These are phyloP conservation scores for Erodium moschatum DNA, from an alignment of 441 rosid species.

Conservation along the genomic window DNA sequence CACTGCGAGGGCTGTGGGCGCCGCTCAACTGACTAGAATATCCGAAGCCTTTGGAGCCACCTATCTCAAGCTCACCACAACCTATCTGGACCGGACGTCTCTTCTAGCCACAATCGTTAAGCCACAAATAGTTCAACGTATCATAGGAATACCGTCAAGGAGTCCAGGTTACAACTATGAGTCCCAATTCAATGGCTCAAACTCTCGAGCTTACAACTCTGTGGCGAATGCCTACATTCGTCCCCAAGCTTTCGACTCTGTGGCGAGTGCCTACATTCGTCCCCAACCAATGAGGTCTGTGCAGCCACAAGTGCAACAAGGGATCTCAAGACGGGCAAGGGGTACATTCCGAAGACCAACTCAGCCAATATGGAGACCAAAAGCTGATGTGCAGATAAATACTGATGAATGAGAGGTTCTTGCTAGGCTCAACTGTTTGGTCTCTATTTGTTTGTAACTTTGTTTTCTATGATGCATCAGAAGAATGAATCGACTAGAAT, in stretches of 20 bases:
- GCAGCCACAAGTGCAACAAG: conserved; percentile 17
- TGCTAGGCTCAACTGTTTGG: not conserved
- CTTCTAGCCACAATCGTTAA: conserved; percentile 33
- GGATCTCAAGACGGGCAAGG: conserved; percentile 14
- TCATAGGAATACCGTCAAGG: conserved; percentile 22
- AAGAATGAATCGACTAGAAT: not conserved
- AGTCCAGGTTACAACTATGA: conserved; percentile 16
- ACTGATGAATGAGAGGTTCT: not conserved
- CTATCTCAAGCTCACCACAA: conserved; percentile 26
- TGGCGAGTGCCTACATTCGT: not conserved
- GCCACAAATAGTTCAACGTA: conserved; percentile 28
- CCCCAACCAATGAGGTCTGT: conserved; percentile 21
- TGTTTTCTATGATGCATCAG: not conserved
- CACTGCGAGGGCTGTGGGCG: conserved; percentile 56
- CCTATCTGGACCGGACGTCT: conserved; percentile 21
- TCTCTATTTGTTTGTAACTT: not conserved
- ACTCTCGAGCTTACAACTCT: not conserved
- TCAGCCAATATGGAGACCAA: conserved; percentile 48
- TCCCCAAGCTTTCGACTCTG: conserved; percentile 4
- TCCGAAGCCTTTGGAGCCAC: conserved; percentile 46
- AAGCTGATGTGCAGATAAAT: not conserved
- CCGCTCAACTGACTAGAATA: conserved; percentile 42
- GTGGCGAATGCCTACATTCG: not conserved
- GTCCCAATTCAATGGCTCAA: not conserved
- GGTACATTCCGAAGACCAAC: conserved; percentile 21